phyloP scores from a whole-genome alignment of 495 filamentous ascomycete genomes.

The Apiosordaria backusii region DNA sequence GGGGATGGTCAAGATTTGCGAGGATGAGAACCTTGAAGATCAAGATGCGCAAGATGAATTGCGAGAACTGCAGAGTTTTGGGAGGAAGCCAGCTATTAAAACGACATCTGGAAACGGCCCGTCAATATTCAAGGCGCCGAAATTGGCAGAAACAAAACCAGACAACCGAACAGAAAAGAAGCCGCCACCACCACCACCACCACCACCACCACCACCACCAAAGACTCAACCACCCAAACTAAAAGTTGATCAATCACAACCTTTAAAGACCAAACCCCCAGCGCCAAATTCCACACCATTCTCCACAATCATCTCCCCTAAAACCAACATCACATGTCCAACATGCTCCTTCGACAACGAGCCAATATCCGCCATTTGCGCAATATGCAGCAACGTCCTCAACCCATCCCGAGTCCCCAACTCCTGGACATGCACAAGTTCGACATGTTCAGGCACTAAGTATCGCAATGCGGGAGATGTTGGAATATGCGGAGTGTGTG shows the following conservation, averaged over 20 bases:
- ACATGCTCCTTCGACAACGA: slow-evolving; percentile 63
- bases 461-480: slow-evolving; percentile 65
- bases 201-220: neutral
- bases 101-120: neutral
- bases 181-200: neutral
- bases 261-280: neutral
- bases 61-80: slow-evolving; percentile 47
- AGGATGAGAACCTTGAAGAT: slow-evolving; percentile 61
- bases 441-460: slow-evolving; percentile 45
- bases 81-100: neutral
- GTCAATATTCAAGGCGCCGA: neutral
- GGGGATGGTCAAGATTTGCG: slow-evolving; percentile 66
- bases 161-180: neutral
- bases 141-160: neutral
- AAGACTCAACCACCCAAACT: neutral
- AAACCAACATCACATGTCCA: slow-evolving; percentile 40
- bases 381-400: slow-evolving; percentile 64
- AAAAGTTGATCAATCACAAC: neutral
- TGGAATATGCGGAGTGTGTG: slow-evolving; percentile 65
- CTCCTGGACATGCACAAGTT: slow-evolving; percentile 59
- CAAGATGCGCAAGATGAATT: slow-evolving; percentile 59
- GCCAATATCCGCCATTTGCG: slow-evolving; percentile 49
- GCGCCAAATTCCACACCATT: neutral
- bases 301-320: neutral
- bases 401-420: slow-evolving; percentile 43